phyloP scores from a whole-genome alignment of 1,284 basidiomycete species.

The Boletus albobrunnescens region DNA sequence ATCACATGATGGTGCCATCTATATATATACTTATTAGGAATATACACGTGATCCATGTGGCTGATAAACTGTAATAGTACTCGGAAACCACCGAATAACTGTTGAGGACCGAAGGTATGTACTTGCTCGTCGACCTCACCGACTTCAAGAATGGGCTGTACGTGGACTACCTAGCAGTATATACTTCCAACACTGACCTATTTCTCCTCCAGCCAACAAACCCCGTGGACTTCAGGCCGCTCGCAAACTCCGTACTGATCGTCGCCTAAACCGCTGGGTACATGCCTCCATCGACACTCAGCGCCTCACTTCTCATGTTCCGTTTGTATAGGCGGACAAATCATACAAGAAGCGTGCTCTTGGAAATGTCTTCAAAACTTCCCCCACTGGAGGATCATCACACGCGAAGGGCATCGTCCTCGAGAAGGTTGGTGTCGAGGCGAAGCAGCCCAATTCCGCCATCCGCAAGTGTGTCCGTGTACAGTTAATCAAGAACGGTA shows the following conservation, averaged over 20 bases:
- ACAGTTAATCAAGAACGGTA: conserved; percentile 99
- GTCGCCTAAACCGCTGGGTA: conserved; percentile 97
- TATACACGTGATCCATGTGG: conserved; percentile 17
- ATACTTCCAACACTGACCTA: conserved; percentile 10
- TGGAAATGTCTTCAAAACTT: conserved; percentile 99
- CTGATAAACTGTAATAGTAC: conserved; percentile 37
- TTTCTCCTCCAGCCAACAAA: conserved; percentile 74
- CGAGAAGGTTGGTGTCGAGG: conserved; percentile 94
- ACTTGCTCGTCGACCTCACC: conserved; percentile 38
- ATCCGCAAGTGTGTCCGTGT: conserved; percentile 99
- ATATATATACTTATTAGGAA: background rate
- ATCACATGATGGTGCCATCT: no score
- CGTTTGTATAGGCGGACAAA: conserved; percentile 80
- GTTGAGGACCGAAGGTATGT: conserved; percentile 14
- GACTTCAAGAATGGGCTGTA: conserved; percentile 80
- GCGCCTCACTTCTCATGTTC: conserved; percentile 12
- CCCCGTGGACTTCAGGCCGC: conserved; percentile 99
- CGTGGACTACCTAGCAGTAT: conserved; percentile 36
- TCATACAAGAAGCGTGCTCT: conserved; percentile 99
- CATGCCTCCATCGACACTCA: conserved; percentile 30
- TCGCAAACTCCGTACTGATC: conserved; percentile 93
- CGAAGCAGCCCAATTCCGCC: conserved; percentile 99
- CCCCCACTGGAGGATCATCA: conserved; percentile 98
- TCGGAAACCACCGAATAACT: conserved; percentile 27
- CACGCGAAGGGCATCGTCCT: conserved; percentile 99